A percentile compares a stretch with the other conserved stretches of the same genome.
Evolutionary conservation across 1,284 basidiomycete species (phyloP).

Genomic region (Neonothopanus nambi): DNA sequence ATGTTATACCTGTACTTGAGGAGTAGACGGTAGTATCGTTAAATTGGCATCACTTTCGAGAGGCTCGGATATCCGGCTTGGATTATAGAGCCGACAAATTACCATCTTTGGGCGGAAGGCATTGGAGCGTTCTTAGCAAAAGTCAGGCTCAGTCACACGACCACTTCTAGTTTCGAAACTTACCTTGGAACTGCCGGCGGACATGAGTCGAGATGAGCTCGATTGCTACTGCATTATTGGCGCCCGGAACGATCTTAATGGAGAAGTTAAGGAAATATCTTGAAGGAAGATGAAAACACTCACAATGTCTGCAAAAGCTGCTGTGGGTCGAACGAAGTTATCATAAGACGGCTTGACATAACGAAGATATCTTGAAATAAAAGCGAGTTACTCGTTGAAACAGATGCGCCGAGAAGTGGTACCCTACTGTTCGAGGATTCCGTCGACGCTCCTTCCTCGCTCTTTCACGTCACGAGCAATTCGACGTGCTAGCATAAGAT

Average conservation of each 20-base stretch:
- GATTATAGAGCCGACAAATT: conserved; percentile 39
- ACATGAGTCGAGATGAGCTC: conserved; percentile 94
- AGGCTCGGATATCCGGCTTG: conserved; percentile 32
- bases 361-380: conserved; percentile 70
- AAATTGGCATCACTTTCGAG: conserved; percentile 52
- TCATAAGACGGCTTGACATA: conserved; percentile 95
- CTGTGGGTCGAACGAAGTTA: conserved; percentile 90
- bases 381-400: not conserved
- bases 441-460: conserved; percentile 82
- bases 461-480: conserved; percentile 89
- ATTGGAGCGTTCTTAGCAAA: conserved; percentile 58
- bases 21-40: conserved; percentile 75
- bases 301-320: conserved; percentile 87
- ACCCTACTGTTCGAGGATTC: conserved; percentile 84
- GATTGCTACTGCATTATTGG: conserved; percentile 87
- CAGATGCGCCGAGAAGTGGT: not conserved
- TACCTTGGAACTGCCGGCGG: conserved; percentile 69
- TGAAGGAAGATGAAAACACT: conserved; percentile 24
- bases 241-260: conserved; percentile 85
- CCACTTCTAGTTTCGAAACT: not conserved
- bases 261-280: not conserved
- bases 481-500: conserved; percentile 94
- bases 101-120: conserved; percentile 77
- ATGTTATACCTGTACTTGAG: conserved; percentile 69
- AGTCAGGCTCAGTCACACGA: not conserved